Evolutionary conservation across 768 basidiomycete species (phyloP), one percentile per base, ranked within the genome.

Genomic region (Pholiota conissans): DNA sequence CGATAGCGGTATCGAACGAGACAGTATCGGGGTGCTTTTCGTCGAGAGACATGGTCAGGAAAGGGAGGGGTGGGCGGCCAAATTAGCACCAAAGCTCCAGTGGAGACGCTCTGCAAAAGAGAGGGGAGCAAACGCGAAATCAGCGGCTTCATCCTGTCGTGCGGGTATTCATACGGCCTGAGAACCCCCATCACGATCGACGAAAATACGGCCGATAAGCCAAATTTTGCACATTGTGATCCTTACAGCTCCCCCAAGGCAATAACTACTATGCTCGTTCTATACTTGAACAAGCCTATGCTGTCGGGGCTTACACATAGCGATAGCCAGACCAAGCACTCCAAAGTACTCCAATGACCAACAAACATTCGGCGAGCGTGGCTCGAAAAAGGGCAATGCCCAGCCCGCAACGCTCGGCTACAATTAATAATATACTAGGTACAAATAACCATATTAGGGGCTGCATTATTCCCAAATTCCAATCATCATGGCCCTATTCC

Each of bases 1-100:
- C 76, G 35, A 65, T 57, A 32, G 30, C 30, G 37, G 65, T 67
- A 20, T 65, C 65, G 28, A 68, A 22, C 5, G 61, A 37, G 11
- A 60, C 37, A 27, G 26, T 48, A 2, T 56, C 46, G 47, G n/a
- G n/a, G n/a, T 55, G 57, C 56, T 65, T 64, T 42, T 61, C 59
- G 52, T 69, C 58, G 29, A 45, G 27, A 11, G 61, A 61, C 40
- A 57, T 63, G 55, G 56, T 39, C 24, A 29, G 42, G 22, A 22
- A 50, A 37, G 51, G 55, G 56, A 18, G 45, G 49, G 35, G 56
- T 48, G 26, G 24, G 18, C 35, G 28, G 37, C 34, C 52, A 39
- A 57, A 30, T 18, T 55, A 46, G 20, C 40, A 42, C 26, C 47
- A 52, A 55, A 46, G 29, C 22, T 24, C 42, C 42, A 22, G 22